These are phyloP conservation scores for Nicotiana tomentosiformis DNA, from an alignment of 257 asterid genomes.

Conservation along the genomic window DNA sequence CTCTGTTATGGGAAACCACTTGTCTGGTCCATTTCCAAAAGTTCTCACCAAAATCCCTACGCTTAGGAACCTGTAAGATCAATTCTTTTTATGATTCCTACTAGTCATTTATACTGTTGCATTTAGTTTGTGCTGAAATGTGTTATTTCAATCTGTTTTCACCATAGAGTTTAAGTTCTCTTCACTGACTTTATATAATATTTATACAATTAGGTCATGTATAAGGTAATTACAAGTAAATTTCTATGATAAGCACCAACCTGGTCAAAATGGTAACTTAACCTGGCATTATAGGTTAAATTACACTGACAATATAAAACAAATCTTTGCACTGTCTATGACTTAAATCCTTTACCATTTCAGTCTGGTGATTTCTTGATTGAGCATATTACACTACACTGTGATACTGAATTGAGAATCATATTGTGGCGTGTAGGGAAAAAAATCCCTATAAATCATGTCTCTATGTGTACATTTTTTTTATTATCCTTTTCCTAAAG, in stretches of 20 bases:
- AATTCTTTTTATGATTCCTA: background rate
- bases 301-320: no score
- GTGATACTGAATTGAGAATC: background rate
- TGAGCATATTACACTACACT: background rate
- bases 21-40: conserved; percentile 83
- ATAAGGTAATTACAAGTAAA: background rate
- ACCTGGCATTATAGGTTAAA: background rate
- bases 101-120: background rate
- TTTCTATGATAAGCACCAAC: background rate
- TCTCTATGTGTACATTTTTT: background rate
- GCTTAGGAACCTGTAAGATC: conserved; percentile 65
- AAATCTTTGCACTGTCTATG: background rate
- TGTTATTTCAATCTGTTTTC: background rate
- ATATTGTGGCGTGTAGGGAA: background rate
- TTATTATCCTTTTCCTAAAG: background rate
- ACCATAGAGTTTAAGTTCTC: background rate
- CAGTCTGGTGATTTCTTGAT: background rate
- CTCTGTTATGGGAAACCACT: conserved; percentile 85
- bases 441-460: background rate
- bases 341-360: background rate
- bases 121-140: background rate
- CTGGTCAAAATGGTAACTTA: background rate
- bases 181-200: background rate
- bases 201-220: background rate
- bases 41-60: conserved; percentile 55